These are phyloP conservation scores for Ogataea degrootiae DNA, from an alignment of 805 yeast genomes.

Conservation along the genomic window DNA sequence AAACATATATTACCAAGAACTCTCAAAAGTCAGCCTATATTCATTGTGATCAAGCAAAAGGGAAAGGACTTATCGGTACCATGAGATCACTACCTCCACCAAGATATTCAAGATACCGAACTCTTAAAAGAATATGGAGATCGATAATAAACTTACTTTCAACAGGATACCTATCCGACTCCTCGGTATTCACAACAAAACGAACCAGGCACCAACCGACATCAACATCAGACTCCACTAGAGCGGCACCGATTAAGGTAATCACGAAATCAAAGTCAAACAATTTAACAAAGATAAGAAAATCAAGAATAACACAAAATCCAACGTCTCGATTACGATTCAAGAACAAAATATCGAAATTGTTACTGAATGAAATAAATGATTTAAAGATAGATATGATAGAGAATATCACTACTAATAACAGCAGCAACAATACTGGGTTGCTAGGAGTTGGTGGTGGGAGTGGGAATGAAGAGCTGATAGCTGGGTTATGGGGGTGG, in stretches of 20 bases:
- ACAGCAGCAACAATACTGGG: too few species aligned
- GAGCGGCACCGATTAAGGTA: neutral
- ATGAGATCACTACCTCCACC: conserved; percentile 36
- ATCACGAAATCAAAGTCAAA: conserved; percentile 12
- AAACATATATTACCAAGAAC: too few species aligned
- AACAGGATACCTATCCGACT: conserved; percentile 32
- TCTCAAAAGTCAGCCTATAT: too few species aligned
- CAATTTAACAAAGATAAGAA: conserved; percentile 27
- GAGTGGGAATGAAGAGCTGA: neutral
- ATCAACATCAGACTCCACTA: conserved; percentile 1
- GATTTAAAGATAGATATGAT: conserved; percentile 6
- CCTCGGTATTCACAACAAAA: conserved; percentile 24
- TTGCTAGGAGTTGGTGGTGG: neutral
- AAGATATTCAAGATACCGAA: conserved; percentile 30
- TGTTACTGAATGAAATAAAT: conserved; percentile 21
- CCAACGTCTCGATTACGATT: conserved; percentile 27
- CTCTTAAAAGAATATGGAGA: conserved; percentile 28
- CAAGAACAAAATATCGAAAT: conserved; percentile 17
- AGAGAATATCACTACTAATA: neutral
- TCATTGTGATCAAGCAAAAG: too few species aligned
- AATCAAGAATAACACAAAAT: conserved; percentile 26
- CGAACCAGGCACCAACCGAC: conserved; percentile 7
- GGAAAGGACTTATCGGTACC: too few species aligned
- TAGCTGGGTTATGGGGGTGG: neutral
- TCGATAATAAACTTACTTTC: conserved; percentile 27